Evolutionary conservation across 768 basidiomycete species (phyloP).

Genomic region (Lactarius sp.): DNA sequence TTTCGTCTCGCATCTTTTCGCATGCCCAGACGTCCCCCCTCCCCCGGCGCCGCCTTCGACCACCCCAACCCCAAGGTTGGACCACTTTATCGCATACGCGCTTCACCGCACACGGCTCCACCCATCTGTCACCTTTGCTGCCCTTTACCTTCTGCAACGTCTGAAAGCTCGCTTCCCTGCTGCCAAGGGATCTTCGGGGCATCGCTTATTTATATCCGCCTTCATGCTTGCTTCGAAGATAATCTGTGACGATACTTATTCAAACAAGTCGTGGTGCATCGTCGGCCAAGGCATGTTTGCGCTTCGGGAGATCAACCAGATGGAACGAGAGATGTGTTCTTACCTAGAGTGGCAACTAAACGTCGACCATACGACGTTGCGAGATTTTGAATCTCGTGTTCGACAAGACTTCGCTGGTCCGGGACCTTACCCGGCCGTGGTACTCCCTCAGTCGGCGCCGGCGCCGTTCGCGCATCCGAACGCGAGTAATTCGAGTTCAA

Average conservation of each 20-base stretch:
- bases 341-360: conserved; percentile 93
- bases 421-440: conserved; percentile 60
- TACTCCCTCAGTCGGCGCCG: conserved; percentile 43
- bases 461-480: conserved; percentile 28
- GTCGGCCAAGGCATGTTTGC: conserved; percentile 61
- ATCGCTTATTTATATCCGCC: conserved; percentile 84
- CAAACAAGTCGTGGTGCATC: conserved; percentile 62
- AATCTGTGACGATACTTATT: conserved; percentile 63
- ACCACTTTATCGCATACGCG: conserved; percentile 82
- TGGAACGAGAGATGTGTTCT: conserved; percentile 91
- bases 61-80: conserved; percentile 43
- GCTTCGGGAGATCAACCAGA: conserved; percentile 89
- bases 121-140: conserved; percentile 51
- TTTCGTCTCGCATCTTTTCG: conserved; percentile 82
- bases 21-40: conserved; percentile 79
- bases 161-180: conserved; percentile 91
- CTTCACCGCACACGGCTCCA: conserved; percentile 73
- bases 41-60: conserved; percentile 30
- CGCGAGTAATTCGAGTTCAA: conserved; percentile 20
- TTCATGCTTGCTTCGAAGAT: conserved; percentile 89
- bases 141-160: conserved; percentile 70
- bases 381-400: conserved; percentile 57
- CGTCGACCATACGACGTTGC: conserved; percentile 58
- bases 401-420: conserved; percentile 53
- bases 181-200: conserved; percentile 84